phyloP scores from a whole-genome alignment of 495 filamentous ascomycete genomes.

The Podospora didyma region DNA sequence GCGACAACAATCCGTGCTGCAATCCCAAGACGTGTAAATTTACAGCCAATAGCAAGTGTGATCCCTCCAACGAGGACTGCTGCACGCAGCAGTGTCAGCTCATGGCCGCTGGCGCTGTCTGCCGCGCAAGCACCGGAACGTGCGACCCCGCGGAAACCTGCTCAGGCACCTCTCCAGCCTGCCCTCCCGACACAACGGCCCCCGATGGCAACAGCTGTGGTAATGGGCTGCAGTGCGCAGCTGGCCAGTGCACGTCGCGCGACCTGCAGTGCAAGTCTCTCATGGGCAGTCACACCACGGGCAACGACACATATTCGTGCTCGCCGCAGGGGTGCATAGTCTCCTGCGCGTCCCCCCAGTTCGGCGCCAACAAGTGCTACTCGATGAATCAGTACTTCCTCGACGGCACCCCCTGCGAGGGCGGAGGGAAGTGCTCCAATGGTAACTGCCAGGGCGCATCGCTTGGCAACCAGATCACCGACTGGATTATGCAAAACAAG shows the following conservation, averaged over 20 bases:
- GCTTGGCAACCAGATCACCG: slow-evolving; percentile 54
- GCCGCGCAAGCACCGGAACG: slow-evolving; percentile 67
- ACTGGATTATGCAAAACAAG: slow-evolving; percentile 68
- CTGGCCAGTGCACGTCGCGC: slow-evolving; percentile 91
- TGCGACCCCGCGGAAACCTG: slow-evolving; percentile 88
- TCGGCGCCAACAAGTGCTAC: slow-evolving; percentile 62
- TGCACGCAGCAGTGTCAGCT: slow-evolving; percentile 74
- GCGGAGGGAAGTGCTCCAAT: slow-evolving; percentile 74
- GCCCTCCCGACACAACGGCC: slow-evolving; percentile 66
- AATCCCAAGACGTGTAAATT: slow-evolving; percentile 87
- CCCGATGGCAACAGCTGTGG: slow-evolving; percentile 70
- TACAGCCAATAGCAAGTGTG: slow-evolving; percentile 69
- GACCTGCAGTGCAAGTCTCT: slow-evolving; percentile 84
- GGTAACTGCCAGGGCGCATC: slow-evolving; percentile 66
- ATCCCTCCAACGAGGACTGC: slow-evolving; percentile 88
- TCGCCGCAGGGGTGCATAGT: slow-evolving; percentile 67
- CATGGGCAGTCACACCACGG: slow-evolving; percentile 71
- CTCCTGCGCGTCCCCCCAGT: slow-evolving; percentile 68
- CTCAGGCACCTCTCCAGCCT: slow-evolving; percentile 65
- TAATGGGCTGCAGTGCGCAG: slow-evolving; percentile 70
- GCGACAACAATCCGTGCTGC: slow-evolving; percentile 75
- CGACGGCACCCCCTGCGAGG: slow-evolving; percentile 83
- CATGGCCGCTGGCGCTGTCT: slow-evolving; percentile 61
- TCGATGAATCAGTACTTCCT: slow-evolving; percentile 87
- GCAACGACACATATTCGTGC: slow-evolving; percentile 81